These are phyloP conservation scores for Entomophthora muscae DNA, from an alignment of 371 early-diverging fungal species.

Conservation along the genomic window DNA sequence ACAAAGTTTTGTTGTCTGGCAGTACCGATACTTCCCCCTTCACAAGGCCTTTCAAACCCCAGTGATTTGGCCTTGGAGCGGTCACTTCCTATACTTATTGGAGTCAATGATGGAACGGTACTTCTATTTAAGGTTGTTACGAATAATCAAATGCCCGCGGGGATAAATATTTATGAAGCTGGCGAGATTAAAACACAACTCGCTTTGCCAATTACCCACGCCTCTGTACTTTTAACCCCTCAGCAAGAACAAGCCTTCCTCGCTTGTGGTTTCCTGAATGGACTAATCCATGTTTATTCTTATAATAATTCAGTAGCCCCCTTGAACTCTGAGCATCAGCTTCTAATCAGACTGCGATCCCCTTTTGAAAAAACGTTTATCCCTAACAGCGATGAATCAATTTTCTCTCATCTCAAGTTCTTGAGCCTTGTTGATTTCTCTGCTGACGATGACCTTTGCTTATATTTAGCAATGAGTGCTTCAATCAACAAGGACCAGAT, in stretches of 20 bases:
- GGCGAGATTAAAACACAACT: background rate
- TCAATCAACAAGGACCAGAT: background rate
- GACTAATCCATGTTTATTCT: background rate
- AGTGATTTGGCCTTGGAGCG: background rate
- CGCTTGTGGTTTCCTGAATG: background rate
- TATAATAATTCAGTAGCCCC: background rate
- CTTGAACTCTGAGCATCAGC: background rate
- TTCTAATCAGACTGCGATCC: background rate
- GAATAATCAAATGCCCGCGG: background rate
- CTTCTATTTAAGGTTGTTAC: background rate
- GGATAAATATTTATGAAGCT: background rate
- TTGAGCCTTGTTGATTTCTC: background rate
- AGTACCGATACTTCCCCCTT: background rate
- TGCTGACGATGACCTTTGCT: background rate
- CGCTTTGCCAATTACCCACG: background rate
- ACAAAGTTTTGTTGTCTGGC: background rate
- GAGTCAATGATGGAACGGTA: background rate
- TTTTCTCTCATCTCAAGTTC: background rate
- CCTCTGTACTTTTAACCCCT: background rate
- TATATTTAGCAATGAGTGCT: background rate
- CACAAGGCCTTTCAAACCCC: background rate
- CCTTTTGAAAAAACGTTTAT: background rate
- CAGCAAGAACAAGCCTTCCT: background rate
- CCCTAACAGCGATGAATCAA: background rate
- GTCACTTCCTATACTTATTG: background rate